Conservation (phyloP, 164 flowering plant genomes). For the Magnolia changhungtana region DNA sequence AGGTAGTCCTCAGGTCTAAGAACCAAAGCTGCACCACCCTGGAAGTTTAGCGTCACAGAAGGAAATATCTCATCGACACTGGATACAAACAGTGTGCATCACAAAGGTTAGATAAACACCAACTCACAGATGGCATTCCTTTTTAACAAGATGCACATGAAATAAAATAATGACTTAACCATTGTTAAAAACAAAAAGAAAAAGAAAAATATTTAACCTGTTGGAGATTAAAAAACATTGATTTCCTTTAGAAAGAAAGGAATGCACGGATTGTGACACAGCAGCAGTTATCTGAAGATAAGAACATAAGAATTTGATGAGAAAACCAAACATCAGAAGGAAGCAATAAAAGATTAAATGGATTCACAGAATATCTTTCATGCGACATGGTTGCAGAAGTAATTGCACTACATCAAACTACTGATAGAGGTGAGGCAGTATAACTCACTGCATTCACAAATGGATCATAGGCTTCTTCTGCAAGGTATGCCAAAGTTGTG, state of each 20-base stretch:
- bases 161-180: not conserved
- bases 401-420: not conserved
- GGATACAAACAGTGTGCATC: conserved; percentile 15
- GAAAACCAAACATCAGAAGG: no score
- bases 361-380: not conserved
- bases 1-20: conserved; percentile 80
- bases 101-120: conserved; percentile 1
- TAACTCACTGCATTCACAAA: conserved; percentile 72
- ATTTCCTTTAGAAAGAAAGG: conserved; percentile 51
- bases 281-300: conserved; percentile 46
- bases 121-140: not conserved
- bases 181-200: not conserved
- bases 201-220: conserved; percentile 40
- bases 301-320: not conserved
- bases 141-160: not conserved
- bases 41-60: conserved; percentile 67
- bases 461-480: conserved; percentile 75
- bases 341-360: not conserved
- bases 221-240: conserved; percentile 55
- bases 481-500: conserved; percentile 93
- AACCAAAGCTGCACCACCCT: conserved; percentile 72
- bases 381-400: not conserved
- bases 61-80: conserved; percentile 73
- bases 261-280: conserved; percentile 48
- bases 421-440: not conserved